Base-by-base conservation (phyloP, 1,284 basidiomycete species). In the Takashimella tepidaria region DNA sequence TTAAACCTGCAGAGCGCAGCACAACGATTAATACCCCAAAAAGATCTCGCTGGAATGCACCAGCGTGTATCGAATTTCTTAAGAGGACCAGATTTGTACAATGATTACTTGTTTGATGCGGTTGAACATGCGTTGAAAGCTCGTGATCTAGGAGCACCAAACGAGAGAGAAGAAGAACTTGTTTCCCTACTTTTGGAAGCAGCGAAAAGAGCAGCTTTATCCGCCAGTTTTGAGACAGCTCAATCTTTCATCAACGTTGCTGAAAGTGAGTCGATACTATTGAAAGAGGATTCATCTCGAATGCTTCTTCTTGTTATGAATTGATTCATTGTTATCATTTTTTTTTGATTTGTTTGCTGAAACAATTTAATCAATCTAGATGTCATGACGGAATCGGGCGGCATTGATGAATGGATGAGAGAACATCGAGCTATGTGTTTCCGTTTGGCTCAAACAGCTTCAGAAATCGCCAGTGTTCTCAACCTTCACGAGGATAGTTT, bases 51-150 rank as follows among this genome's bases (percentile, higher is more conserved):
- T 1, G 22, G 21, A 2, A 55, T 60, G 20, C 66, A 69, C 40
- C 26, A 51, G 20, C 40, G 49, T 3, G 45, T 68, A 2, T 66
- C 65, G 22, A 41, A 50, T 5, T 64, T 67, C 42, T 51, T 70
- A 1, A 54, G 59, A 3, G 20, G 47, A 5, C 45, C 55, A 1
- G 47, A 43, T 10, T 47, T 61, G n/a, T 24, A 45, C 11, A 54
- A 57, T 5, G 64, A 68, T 22, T 67, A 63, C 50, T 47, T 69
- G 21, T 69, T 65, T 37, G 65, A 68, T 13, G 65, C 63, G 0
- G 63, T 68, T 3, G 64, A 71, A 43, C 61, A 68, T 41, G 62
- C 64, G 1, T 27, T 68, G 4, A 43, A 50, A 0, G 67, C 67
- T 6, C 50, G 55, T 2, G 45, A 56, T 0, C 37, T 53, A 4